Base-by-base conservation (phyloP, 164 flowering plant genomes). In the Hamamelis virginiana region DNA sequence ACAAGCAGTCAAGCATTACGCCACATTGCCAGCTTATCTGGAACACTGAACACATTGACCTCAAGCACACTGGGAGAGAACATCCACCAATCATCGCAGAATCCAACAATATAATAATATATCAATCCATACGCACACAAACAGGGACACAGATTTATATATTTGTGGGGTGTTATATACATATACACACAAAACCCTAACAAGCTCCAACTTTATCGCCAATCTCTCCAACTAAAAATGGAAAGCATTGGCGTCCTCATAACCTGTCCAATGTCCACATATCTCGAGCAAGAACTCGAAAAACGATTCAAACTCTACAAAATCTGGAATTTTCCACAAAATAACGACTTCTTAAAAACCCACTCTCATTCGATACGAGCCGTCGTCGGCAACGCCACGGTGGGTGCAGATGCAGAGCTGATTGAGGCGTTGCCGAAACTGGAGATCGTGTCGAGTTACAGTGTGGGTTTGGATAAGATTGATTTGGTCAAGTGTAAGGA, bases 381-480 rank as follows among this genome's bases (percentile, higher is more conserved):
- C 0, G 72, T 92, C 6, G 97, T 94, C 15, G 97, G 94, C 0
- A 87, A 80, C 78, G 72, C 88, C 27, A 1, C 44, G 8, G 76
- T 59, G 33, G 95, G 92, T 0, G 95, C 90, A 13, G 90, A 83
- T 64, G 86, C 91, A 0, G 81, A 79, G 62, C 56, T 84, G 63
- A 91, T 92, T 70, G 94, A 92, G 8, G 66, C 81, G 14, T 71
- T 95, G 69, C 97, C 97, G 43, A 85, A 85, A 38, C 73, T 92
- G 58, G 97, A 91, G 81, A 92, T 95, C 43, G 89, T 95, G 14
- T 70, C 97, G 46, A 86, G 85, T 62, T 87, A 56, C 74, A 89
- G 97, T 59, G 96, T 92, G 15, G 98, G 98, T 0, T 69, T 95
- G 72, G 97, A 95, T 77, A 89, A 86, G 81, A 79, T 92, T 27